phyloP scores from a whole-genome alignment of 345 rosid species.

The Diplotaxis tenuifolia region DNA sequence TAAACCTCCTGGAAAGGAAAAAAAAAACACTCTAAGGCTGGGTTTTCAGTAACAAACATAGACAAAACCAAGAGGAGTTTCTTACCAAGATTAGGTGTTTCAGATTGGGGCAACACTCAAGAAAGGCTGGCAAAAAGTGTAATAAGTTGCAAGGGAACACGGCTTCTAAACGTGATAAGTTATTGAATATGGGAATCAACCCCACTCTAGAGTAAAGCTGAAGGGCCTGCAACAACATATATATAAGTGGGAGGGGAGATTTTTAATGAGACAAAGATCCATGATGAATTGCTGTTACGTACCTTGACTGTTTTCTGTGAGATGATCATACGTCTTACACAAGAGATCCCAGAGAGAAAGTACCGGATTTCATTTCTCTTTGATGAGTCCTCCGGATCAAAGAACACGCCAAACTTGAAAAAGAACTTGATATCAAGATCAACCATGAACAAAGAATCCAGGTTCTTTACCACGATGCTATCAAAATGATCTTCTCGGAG shows the following conservation, averaged over 20 bases:
- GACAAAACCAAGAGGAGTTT: not conserved
- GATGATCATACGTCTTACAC: conserved; percentile 21
- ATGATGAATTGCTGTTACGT: not conserved
- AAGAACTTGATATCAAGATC: not conserved
- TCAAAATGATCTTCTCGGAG: not conserved
- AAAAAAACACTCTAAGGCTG: not conserved
- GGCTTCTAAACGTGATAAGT: too few species aligned
- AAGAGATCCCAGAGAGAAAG: not conserved
- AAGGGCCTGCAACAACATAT: conserved; percentile 3
- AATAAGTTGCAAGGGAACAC: not conserved
- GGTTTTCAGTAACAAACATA: not conserved
- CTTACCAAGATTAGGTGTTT: too few species aligned
- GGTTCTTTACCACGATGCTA: conserved; percentile 4
- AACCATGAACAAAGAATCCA: not conserved
- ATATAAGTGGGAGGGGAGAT: not conserved
- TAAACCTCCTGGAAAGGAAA: conserved; percentile 3
- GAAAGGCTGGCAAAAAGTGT: conserved; percentile 5
- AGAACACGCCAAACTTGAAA: too few species aligned
- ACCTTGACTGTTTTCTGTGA: conserved; percentile 15
- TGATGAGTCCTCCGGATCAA: not conserved
- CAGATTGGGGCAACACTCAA: too few species aligned
- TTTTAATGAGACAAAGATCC: not conserved
- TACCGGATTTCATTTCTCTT: conserved; percentile 7
- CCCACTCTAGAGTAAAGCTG: conserved; percentile 10
- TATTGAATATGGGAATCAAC: conserved; percentile 5